Evolutionary conservation across 139 green algal genomes (phyloP).

Genomic region (Auxenochlorella pyrenoidosa): DNA sequence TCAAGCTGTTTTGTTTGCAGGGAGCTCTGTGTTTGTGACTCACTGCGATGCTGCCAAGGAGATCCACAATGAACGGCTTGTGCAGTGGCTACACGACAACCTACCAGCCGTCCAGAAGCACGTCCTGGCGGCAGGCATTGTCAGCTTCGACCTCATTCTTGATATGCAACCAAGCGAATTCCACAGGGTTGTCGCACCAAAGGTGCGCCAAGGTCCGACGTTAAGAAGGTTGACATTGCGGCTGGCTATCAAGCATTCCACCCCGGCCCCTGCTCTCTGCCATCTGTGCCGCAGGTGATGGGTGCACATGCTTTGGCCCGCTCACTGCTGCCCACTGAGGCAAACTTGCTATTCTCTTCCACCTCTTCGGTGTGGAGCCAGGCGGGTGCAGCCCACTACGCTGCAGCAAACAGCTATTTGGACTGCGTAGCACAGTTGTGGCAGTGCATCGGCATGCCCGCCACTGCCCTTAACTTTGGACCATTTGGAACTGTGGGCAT

Average conservation of each 20-base stretch:
- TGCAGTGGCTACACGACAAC: constrained; percentile 31
- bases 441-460: constrained; percentile 21
- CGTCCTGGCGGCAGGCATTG: constrained; percentile 48
- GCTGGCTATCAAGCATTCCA: not conserved
- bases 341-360: constrained; percentile 42
- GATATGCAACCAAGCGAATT: constrained; percentile 23
- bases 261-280: not conserved
- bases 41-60: constrained; percentile 7
- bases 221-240: too few species aligned
- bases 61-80: not conserved
- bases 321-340: not conserved
- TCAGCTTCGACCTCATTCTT: constrained; percentile 36
- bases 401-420: constrained; percentile 44
- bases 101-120: constrained; percentile 46
- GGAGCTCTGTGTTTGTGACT: constrained; percentile 25
- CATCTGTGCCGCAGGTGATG: not conserved
- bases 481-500: constrained; percentile 51
- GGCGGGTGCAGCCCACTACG: constrained; percentile 49
- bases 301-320: not conserved
- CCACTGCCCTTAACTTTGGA: constrained; percentile 41
- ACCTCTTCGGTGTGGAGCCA: constrained; percentile 55
- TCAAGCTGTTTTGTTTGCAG: not conserved
- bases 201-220: not conserved
- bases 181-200: not conserved
- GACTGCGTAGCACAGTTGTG: constrained; percentile 11